A percentile compares a stretch with the other conserved stretches of the same genome.
These are phyloP conservation scores for Alternaria arbusti DNA, from an alignment of 2,329 filamentous ascomycete genomes.

Conservation along the genomic window DNA sequence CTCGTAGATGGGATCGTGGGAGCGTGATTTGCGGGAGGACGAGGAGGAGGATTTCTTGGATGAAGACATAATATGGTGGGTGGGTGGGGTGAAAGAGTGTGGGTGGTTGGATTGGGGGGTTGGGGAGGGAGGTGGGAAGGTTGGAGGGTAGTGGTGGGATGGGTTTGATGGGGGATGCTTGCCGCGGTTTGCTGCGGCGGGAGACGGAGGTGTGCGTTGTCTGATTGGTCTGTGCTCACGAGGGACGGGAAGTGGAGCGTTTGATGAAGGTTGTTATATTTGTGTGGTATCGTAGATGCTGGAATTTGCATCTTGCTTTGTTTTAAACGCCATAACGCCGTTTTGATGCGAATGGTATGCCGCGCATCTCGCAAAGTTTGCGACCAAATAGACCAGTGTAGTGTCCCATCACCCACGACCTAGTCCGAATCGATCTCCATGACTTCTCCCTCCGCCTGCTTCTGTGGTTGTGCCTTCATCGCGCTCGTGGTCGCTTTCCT, in stretches of 20 bases:
- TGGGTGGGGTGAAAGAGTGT: conserved; percentile 6
- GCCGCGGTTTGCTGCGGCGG: conserved; percentile 26
- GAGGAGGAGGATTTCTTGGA: conserved; percentile 18
- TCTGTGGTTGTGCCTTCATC: conserved; percentile 1
- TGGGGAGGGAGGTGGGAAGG: not conserved
- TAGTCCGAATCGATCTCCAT: conserved; percentile 14
- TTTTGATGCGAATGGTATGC: conserved; percentile 1
- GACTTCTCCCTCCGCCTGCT: conserved; percentile 10
- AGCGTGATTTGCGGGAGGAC: conserved; percentile 10
- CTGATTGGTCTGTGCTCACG: conserved; percentile 17
- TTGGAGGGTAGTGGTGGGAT: not conserved
- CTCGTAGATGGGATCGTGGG: not conserved
- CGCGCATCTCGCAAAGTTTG: not conserved
- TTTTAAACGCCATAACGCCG: conserved; percentile 13
- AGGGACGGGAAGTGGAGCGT: not conserved
- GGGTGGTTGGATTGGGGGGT: not conserved
- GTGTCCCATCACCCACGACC: not conserved
- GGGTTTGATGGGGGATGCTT: not conserved
- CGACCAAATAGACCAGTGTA: not conserved
- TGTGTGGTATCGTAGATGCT: conserved; percentile 16
- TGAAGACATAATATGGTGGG: conserved; percentile 8
- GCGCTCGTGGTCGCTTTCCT: conserved; percentile 12
- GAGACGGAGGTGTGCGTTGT: conserved; percentile 25
- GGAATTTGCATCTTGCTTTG: conserved; percentile 1
- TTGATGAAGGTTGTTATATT: conserved; percentile 3